A percentile compares a stretch with the other conserved stretches of the same genome.
Conservation (phyloP, 345 rosid species). For the Sisymbrium irio region DNA sequence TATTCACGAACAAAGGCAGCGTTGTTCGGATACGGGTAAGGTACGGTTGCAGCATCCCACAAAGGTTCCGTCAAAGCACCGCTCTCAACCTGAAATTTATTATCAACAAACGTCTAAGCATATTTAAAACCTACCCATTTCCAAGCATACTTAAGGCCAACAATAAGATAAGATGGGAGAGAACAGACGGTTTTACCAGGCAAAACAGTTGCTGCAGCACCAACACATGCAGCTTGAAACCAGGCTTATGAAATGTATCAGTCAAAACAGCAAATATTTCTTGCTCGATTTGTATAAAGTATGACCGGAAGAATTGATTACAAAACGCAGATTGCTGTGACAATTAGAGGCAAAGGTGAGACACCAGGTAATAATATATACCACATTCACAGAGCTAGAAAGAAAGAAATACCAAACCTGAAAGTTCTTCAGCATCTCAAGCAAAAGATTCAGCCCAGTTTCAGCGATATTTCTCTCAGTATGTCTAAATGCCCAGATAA, state of each 20-base stretch:
- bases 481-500: slow-evolving; percentile 99
- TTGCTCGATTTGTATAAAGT: slow-evolving; percentile 62
- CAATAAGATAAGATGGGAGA: neutral
- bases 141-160: neutral
- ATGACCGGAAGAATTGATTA: slow-evolving; percentile 67
- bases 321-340: slow-evolving; percentile 85
- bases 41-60: slow-evolving; percentile 81
- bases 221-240: slow-evolving; percentile 92
- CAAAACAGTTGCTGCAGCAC: slow-evolving; percentile 88
- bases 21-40: slow-evolving; percentile 75
- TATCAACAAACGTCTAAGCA: neutral
- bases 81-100: slow-evolving; percentile 65
- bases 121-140: neutral
- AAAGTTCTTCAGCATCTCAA: slow-evolving; percentile 93
- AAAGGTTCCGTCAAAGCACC: slow-evolving; percentile 81
- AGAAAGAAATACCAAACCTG: slow-evolving; percentile 51
- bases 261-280: slow-evolving; percentile 96
- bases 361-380: neutral
- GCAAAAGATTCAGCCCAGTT: slow-evolving; percentile 85
- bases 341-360: slow-evolving; percentile 15
- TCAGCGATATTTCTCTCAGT: slow-evolving; percentile 98
- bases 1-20: slow-evolving; percentile 79
- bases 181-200: slow-evolving; percentile 48
- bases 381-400: slow-evolving; percentile 49
- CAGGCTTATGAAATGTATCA: slow-evolving; percentile 98